phyloP scores from a whole-genome alignment of 192 early-diverging fungal species.

The Ambispora gerdemannii region DNA sequence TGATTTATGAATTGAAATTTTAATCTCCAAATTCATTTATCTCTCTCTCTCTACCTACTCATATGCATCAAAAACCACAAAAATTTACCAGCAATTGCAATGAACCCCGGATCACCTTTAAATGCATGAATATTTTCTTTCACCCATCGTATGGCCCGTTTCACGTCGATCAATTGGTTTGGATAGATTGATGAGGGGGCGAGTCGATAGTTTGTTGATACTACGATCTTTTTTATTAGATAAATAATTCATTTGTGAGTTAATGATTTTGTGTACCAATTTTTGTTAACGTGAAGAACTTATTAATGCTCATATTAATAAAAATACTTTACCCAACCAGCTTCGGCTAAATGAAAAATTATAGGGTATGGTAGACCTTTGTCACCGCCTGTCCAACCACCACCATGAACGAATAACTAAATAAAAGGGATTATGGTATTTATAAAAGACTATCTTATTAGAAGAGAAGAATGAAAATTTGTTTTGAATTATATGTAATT shows the following conservation, averaged over 20 bases:
- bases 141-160: slow-evolving; percentile 68
- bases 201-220: slow-evolving; percentile 58
- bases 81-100: slow-evolving; percentile 53
- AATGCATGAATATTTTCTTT: slow-evolving; percentile 54
- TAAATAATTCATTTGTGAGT: not conserved
- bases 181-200: slow-evolving; percentile 46
- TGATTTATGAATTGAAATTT: not conserved
- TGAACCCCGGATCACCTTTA: slow-evolving; percentile 63
- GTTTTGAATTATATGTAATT: too few relatives aligned
- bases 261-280: not conserved
- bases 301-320: too few relatives aligned
- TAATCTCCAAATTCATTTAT: not conserved
- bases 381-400: slow-evolving; percentile 58
- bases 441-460: not conserved
- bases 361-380: slow-evolving; percentile 42
- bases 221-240: slow-evolving; percentile 52
- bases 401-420: slow-evolving; percentile 66
- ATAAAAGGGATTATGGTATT: not conserved
- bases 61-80: too few relatives aligned
- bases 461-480: not conserved
- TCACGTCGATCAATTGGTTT: slow-evolving; percentile 62
- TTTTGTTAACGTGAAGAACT: too few relatives aligned
- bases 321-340: slow-evolving; percentile 21
- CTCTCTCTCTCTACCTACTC: too few relatives aligned
- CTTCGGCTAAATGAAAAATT: slow-evolving; percentile 22